These are phyloP conservation scores for Heliamphora exappendiculata DNA, from an alignment of 148 eudicot species.

Conservation along the genomic window DNA sequence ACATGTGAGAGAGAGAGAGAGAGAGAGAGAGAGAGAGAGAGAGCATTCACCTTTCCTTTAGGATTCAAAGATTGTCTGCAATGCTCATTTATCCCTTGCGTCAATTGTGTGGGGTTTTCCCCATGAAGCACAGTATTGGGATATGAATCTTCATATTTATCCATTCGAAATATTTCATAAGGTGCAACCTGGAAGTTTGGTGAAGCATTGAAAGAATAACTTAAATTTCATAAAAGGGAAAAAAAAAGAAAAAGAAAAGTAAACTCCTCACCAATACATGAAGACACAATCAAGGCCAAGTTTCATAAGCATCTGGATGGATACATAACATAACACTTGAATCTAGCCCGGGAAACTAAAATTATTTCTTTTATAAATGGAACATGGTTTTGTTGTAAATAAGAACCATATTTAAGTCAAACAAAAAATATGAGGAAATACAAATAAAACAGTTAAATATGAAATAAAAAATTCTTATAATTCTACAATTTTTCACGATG, in stretches of 20 bases:
- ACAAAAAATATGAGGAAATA: background rate
- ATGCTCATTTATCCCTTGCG: constrained; percentile 30
- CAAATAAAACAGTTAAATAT: background rate
- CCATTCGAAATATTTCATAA: constrained; percentile 52
- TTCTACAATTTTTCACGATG: background rate
- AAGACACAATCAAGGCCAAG: constrained; percentile 1
- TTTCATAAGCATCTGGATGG: background rate
- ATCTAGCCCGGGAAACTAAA: background rate
- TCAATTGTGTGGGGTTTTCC: constrained; percentile 30
- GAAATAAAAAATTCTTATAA: background rate
- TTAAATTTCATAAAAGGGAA: background rate
- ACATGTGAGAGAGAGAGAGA: background rate
- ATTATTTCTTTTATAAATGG: background rate
- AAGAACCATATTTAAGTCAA: background rate
- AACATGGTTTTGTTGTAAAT: background rate
- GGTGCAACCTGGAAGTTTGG: constrained; percentile 57
- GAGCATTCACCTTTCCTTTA: constrained; percentile 35
- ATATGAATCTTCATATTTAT: constrained; percentile 51
- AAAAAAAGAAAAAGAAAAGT: background rate
- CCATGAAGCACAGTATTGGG: constrained; percentile 26
- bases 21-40: constrained; percentile 1
- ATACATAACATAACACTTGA: background rate
- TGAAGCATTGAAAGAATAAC: background rate
- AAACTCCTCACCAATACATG: background rate
- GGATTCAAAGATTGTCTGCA: constrained; percentile 32